Percentiles rank a stretch among this genome's conserved stretches.
These are phyloP conservation scores for Diplodia sapinea DNA, from an alignment of 2,329 filamentous ascomycete species.

Conservation along the genomic window DNA sequence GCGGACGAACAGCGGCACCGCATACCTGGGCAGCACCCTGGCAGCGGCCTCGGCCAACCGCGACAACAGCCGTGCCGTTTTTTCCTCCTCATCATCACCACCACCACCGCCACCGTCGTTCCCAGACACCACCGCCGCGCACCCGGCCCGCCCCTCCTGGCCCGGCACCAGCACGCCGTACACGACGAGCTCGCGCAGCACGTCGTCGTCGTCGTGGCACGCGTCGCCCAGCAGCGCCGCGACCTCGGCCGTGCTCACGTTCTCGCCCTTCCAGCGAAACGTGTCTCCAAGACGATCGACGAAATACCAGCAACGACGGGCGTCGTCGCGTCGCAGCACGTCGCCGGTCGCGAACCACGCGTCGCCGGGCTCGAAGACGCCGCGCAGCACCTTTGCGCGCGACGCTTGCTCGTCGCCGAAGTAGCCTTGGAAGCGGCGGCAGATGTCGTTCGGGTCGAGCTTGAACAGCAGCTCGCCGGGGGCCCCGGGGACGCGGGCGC, in stretches of 20 bases:
- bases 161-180: constrained; percentile 57
- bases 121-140: constrained; percentile 53
- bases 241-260: constrained; percentile 57
- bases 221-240: constrained; percentile 47
- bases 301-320: constrained; percentile 55
- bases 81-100: neutral
- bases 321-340: constrained; percentile 51
- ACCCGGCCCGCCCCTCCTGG: constrained; percentile 59
- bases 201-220: constrained; percentile 36
- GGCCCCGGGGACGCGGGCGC: neutral
- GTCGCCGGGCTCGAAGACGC: constrained; percentile 56
- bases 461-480: constrained; percentile 74
- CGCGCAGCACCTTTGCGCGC: constrained; percentile 57
- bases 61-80: neutral
- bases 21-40: constrained; percentile 70
- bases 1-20: constrained; percentile 75
- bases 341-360: constrained; percentile 57
- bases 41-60: constrained; percentile 53
- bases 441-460: constrained; percentile 63
- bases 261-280: constrained; percentile 58
- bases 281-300: constrained; percentile 57
- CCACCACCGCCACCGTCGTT: neutral
- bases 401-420: constrained; percentile 72
- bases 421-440: constrained; percentile 64
- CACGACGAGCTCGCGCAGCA: constrained; percentile 55